A percentile compares a stretch with the other conserved stretches of the same genome.
phyloP scores from a whole-genome alignment of 2,329 filamentous ascomycete species.

The Pseudogymnoascus sp. region DNA sequence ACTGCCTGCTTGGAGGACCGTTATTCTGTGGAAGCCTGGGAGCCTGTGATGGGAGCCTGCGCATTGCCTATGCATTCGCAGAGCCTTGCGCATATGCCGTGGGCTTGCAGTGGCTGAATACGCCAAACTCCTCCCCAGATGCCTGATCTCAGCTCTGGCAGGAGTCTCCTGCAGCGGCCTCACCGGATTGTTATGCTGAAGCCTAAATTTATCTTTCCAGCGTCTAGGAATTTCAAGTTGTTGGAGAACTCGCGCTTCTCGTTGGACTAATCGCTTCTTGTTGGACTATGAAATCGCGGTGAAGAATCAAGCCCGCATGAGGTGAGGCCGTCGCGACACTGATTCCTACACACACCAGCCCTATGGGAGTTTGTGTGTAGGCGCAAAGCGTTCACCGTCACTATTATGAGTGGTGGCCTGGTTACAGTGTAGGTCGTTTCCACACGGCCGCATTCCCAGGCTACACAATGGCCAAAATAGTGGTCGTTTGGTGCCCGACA shows the following conservation, averaged over 20 bases:
- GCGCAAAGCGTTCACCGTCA: neutral
- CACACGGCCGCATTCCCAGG: slow-evolving; percentile 1
- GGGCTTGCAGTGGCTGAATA: neutral
- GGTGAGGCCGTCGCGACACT: neutral
- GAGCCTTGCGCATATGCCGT: neutral
- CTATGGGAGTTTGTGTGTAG: slow-evolving; percentile 1
- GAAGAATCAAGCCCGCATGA: neutral
- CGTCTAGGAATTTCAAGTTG: neutral
- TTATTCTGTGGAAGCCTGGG: neutral
- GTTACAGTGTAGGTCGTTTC: neutral
- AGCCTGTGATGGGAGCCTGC: neutral
- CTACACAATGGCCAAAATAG: neutral
- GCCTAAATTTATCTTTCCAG: neutral
- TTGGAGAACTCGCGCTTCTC: neutral
- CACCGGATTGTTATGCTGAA: neutral
- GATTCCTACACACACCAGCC: neutral
- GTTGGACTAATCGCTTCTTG: neutral
- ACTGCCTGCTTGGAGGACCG: neutral
- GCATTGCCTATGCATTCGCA: neutral
- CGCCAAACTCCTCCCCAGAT: neutral
- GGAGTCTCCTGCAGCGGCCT: neutral
- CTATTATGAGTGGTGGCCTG: neutral
- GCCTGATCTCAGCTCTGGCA: neutral
- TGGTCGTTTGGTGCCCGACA: neutral
- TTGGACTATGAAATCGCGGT: slow-evolving; percentile 4